Conservation (phyloP, 2,329 filamentous ascomycete genomes). For the Aureobasidium sp. region DNA sequence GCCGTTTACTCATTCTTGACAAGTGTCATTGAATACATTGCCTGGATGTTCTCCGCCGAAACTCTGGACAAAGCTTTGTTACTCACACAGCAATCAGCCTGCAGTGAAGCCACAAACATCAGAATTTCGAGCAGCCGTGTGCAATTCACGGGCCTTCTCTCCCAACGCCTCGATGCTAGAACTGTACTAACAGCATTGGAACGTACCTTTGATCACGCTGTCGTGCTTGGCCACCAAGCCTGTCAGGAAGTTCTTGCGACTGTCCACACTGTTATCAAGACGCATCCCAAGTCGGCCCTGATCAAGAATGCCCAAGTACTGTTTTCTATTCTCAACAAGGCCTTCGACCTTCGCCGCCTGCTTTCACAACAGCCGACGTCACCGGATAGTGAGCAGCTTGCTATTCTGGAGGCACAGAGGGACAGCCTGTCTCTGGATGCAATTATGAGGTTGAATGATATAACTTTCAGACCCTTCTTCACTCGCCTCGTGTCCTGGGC, state of each 20-base stretch:
- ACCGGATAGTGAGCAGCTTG: constrained; percentile 47
- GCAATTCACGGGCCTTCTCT: constrained; percentile 66
- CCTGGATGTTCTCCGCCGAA: constrained; percentile 76
- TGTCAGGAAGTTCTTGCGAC: constrained; percentile 62
- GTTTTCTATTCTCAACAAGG: constrained; percentile 52
- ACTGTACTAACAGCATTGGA: constrained; percentile 68
- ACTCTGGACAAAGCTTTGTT: constrained; percentile 66
- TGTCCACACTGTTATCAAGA: constrained; percentile 64
- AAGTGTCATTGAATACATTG: constrained; percentile 72
- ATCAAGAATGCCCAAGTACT: constrained; percentile 65
- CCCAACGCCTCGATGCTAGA: constrained; percentile 69
- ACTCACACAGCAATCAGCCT: constrained; percentile 64
- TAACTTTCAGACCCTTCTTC: constrained; percentile 87
- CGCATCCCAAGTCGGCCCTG: constrained; percentile 70
- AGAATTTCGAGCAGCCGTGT: constrained; percentile 47
- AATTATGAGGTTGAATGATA: constrained; percentile 95
- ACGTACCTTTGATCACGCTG: constrained; percentile 63
- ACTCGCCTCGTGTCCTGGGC: constrained; percentile 79
- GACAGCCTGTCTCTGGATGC: constrained; percentile 64
- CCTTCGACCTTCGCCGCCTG: constrained; percentile 59
- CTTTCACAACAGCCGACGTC: constrained; percentile 47
- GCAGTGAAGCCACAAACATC: constrained; percentile 21
- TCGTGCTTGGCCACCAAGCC: constrained; percentile 41
- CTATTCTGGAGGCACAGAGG: constrained; percentile 47
- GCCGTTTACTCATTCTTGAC: constrained; percentile 75